A percentile compares a stretch with the other conserved stretches of the same genome.
These are phyloP conservation scores for Backusella australiensis DNA, from an alignment of 192 early-diverging fungal species.

Conservation along the genomic window DNA sequence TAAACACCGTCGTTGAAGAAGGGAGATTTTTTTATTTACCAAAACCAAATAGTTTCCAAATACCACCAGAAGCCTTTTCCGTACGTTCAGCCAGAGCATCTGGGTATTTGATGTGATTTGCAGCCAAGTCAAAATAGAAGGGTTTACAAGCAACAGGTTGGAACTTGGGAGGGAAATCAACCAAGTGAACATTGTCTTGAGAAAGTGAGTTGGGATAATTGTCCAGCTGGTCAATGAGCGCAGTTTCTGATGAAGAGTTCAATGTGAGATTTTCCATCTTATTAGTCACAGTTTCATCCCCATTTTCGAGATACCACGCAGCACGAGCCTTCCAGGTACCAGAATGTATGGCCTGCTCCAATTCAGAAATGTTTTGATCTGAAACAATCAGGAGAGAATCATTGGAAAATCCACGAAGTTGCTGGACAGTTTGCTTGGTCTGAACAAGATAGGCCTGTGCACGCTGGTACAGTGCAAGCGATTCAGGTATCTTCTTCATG, in stretches of 20 bases:
- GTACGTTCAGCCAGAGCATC: slow-evolving; percentile 12
- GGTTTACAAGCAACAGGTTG: slow-evolving; percentile 69
- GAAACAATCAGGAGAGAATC: slow-evolving; percentile 44
- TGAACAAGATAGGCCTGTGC: slow-evolving; percentile 49
- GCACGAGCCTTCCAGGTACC: slow-evolving; percentile 57
- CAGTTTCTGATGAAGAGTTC: slow-evolving; percentile 37
- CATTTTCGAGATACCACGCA: slow-evolving; percentile 46
- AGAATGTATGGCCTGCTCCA: slow-evolving; percentile 47
- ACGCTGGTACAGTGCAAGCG: slow-evolving; percentile 60
- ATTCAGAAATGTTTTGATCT: slow-evolving; percentile 32
- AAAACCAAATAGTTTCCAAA: slow-evolving; percentile 30
- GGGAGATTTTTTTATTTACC: background rate
- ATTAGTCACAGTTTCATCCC: slow-evolving; percentile 27
- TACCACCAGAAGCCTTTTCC: slow-evolving; percentile 9
- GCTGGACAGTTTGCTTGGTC: slow-evolving; percentile 43
- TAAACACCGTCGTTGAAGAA: no score
- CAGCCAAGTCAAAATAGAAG: slow-evolving; percentile 78
- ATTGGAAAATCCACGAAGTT: slow-evolving; percentile 29
- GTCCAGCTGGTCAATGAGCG: slow-evolving; percentile 54
- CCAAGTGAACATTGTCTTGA: slow-evolving; percentile 43
- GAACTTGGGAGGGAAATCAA: slow-evolving; percentile 66
- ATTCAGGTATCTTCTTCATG: slow-evolving; percentile 44
- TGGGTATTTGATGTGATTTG: slow-evolving; percentile 64
- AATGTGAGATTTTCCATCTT: slow-evolving; percentile 41
- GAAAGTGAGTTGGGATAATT: slow-evolving; percentile 48